phyloP scores from a whole-genome alignment of 768 basidiomycete genomes.

The Cyclocybe cylindracea region DNA sequence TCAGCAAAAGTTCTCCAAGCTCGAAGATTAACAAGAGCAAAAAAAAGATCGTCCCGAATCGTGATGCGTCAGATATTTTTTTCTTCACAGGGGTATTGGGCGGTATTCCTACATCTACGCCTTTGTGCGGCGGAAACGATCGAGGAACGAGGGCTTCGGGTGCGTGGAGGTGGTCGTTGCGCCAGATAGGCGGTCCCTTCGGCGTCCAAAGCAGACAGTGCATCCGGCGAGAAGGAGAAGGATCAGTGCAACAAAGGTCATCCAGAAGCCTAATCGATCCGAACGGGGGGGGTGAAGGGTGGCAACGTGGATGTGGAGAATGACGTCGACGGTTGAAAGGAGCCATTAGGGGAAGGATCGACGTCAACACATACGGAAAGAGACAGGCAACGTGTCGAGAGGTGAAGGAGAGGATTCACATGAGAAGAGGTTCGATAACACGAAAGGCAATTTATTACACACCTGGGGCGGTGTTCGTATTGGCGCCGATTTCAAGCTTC shows the following conservation, averaged over 20 bases:
- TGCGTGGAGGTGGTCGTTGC: slow-evolving; percentile 21
- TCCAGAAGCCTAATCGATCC: slow-evolving; percentile 60
- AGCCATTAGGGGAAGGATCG: neutral
- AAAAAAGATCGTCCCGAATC: too few species aligned
- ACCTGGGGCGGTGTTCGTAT: slow-evolving; percentile 68
- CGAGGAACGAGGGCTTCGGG: too few species aligned
- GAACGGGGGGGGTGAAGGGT: too few species aligned
- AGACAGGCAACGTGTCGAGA: too few species aligned
- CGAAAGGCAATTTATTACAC: slow-evolving; percentile 18
- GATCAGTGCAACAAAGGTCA: slow-evolving; percentile 68
- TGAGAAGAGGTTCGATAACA: neutral
- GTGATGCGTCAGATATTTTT: too few species aligned
- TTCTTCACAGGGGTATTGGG: too few species aligned
- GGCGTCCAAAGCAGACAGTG: slow-evolving; percentile 71
- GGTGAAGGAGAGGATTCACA: neutral
- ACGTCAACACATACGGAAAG: neutral
- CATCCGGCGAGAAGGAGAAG: slow-evolving; percentile 65
- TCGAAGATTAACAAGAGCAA: too few species aligned
- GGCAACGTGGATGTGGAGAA: too few species aligned
- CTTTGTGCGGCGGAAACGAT: too few species aligned
- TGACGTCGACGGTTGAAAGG: neutral
- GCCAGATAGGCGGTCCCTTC: slow-evolving; percentile 51
- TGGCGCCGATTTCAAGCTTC: slow-evolving; percentile 45
- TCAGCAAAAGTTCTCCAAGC: too few species aligned
- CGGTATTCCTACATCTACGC: too few species aligned